Evolutionary conservation across 768 basidiomycete genomes (phyloP).

Genomic region (Rhodosporidiobolus odoratus): DNA sequence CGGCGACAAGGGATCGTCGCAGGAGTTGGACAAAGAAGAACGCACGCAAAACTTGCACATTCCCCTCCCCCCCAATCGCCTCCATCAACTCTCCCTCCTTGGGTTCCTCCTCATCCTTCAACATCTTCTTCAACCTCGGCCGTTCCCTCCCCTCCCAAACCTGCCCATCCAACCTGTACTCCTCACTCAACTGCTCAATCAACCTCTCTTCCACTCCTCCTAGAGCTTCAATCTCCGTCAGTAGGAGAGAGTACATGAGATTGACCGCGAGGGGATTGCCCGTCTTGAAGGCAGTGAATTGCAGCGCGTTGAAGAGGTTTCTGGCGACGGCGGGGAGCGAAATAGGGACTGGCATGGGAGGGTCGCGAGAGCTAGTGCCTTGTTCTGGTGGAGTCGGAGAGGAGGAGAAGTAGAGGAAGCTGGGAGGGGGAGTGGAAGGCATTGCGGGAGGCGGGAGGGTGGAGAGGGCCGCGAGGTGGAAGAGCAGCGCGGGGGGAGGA

Average conservation of each 20-base stretch:
- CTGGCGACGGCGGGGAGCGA: conserved; percentile 5
- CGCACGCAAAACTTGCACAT: conserved; percentile 16
- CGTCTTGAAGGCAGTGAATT: not conserved
- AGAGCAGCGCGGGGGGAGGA: conserved; percentile 12
- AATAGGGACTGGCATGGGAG: conserved; percentile 18
- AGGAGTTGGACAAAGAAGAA: not conserved
- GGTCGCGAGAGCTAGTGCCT: not conserved
- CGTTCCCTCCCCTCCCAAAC: not conserved
- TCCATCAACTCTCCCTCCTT: conserved; percentile 14
- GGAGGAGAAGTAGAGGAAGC: conserved; percentile 26
- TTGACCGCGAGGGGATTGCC: conserved; percentile 18
- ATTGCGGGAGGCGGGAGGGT: conserved; percentile 7
- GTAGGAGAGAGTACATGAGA: conserved; percentile 29
- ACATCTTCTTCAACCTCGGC: not conserved
- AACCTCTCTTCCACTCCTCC: conserved; percentile 9
- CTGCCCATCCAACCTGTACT: conserved; percentile 11
- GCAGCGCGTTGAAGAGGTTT: conserved; percentile 21
- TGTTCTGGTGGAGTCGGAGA: not conserved
- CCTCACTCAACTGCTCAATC: conserved; percentile 24
- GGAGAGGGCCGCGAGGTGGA: conserved; percentile 27
- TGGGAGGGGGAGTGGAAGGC: not conserved
- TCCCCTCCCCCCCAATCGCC: conserved; percentile 31
- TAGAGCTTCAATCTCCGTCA: conserved; percentile 13
- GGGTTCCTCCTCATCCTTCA: conserved; percentile 27
- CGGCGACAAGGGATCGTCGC: too few species aligned